Base-by-base conservation (phyloP, 352 stramenopile species). In the Globisporangium lucens region DNA sequence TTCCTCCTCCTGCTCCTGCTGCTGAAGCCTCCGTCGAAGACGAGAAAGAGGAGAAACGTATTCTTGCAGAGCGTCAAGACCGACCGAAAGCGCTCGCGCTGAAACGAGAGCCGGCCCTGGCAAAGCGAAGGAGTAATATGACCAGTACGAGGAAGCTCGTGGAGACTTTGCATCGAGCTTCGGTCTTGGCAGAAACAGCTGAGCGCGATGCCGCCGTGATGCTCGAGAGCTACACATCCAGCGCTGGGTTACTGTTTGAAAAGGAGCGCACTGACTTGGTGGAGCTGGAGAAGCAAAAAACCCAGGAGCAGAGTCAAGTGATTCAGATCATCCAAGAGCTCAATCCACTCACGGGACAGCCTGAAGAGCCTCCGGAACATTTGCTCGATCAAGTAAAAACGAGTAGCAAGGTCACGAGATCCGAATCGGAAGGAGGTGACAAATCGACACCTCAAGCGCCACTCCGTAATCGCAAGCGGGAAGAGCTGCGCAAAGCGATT, bases 161-260 rank as follows among this genome's bases (percentile, higher is more conserved):
- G 1, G 83, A 90, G 47, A 86, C 76, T 4, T 74, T 84, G 27
- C 74, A 84, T 13, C 78, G 75, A 9, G 75, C 63, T n/a, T 73
- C 58, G 9, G 66, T 70, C 20, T 60, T 71, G 0, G 5, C 63
- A 1, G 75, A 82, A 56, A 24, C 76, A 1, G 56, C 73, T 2
- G 78, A 89, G 12, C 59, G 65, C 0, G 73, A 87, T 12, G 67
- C 56, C 8, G 61, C 71, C 2, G 22, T 63, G 2, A 92, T 92
- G 83, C 71, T 71, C 4, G 72, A 77, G 17, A 85, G 57, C 4
- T 92, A 92, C 43, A 58, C 66, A 1, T 65, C 69, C 3, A 90
- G 83, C 64, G 71, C 69, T 10, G 56, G 61, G 2, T n/a, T 91
- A 29, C 33, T 91, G 8, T 91, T 91, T 57, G 73, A 87, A 49